A percentile compares a stretch with the other conserved stretches of the same genome.
Conservation (phyloP, 1,139 yeast species). For the Spathaspora jeffriesii region DNA sequence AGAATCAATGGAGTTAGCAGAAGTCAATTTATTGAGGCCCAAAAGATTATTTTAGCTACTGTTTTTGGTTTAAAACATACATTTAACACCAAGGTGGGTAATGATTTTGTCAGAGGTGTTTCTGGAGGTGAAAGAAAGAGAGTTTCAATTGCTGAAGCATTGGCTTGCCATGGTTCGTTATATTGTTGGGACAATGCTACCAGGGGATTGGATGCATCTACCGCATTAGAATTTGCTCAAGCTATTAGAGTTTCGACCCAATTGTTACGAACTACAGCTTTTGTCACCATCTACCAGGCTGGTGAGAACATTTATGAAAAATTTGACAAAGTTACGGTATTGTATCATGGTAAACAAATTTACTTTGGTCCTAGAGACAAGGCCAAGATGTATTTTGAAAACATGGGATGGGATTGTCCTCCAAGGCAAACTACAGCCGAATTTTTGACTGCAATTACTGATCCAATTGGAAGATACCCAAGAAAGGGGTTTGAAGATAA, state of each 20-base stretch:
- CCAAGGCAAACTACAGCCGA: slow-evolving; percentile 67
- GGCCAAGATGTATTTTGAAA: slow-evolving; percentile 56
- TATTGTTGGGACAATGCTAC: slow-evolving; percentile 81
- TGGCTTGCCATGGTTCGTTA: slow-evolving; percentile 56
- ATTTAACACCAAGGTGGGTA: slow-evolving; percentile 26
- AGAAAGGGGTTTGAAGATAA: slow-evolving; percentile 48
- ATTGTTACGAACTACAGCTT: slow-evolving; percentile 53
- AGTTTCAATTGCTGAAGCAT: slow-evolving; percentile 73
- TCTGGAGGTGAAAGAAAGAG: slow-evolving; percentile 88
- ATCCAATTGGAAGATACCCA: slow-evolving; percentile 48
- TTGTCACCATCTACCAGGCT: slow-evolving; percentile 67
- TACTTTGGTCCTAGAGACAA: slow-evolving; percentile 56
- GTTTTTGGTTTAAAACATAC: slow-evolving; percentile 51
- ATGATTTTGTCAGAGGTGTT: slow-evolving; percentile 68
- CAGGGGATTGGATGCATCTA: slow-evolving; percentile 75
- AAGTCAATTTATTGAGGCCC: slow-evolving; percentile 44
- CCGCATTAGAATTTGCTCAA: slow-evolving; percentile 66
- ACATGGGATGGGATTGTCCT: slow-evolving; percentile 64
- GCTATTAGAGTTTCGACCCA: slow-evolving; percentile 64
- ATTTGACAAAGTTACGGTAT: slow-evolving; percentile 65
- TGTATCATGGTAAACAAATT: slow-evolving; percentile 60
- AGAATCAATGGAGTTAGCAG: slow-evolving; percentile 52
- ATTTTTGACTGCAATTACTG: slow-evolving; percentile 69
- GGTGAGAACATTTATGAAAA: slow-evolving; percentile 64
- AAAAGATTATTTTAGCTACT: slow-evolving; percentile 53